Evolutionary conservation across 371 early-diverging fungal species (phyloP), one percentile per base, ranked within the genome.

Genomic region (Rhizopus arrhizus): DNA sequence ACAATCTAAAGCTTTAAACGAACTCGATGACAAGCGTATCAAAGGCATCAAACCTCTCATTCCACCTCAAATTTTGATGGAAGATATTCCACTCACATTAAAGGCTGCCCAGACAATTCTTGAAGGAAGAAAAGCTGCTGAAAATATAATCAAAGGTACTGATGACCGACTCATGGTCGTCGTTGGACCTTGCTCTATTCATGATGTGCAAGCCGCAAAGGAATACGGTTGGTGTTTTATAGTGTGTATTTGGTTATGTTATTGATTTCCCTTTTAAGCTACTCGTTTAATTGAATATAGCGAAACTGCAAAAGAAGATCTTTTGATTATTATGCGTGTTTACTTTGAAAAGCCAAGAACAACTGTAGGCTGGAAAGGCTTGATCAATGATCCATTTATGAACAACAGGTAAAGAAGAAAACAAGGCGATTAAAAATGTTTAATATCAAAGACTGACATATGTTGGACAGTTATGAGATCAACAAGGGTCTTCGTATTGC

Each of bases 321-420:
- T 95, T 61, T 75, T 83, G 53, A 88, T 95, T 64, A 74, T 95
- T 49, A 95, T 95, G 96, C 84, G 96, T 38, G 92, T 91, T 52
- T 91, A 95, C 84, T 95, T 96, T 84, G 95, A 95, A 71, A 95
- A 95, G 77, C 96, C 96, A 31, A 77, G 95, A 46, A 95, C 95
- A 2, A 95, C 94, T 5, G 93, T 95, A 34, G 95, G 95, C 29
- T 95, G 95, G 95, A 95, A 95, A 76, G 95, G 95, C 48, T 74
- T 91, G 64, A 89, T 89, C 72, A 89, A 89, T 60, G 91, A 95
- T 65, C 91, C 91, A 11, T 74, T 78, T 41, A 70, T 85, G 66
- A 80, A 86, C 60, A 82, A 77, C 67, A 77, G 76, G 81, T 80
- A 74, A 62, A 15, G 11, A 36, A 36, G 4, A 36, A 8, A n/a